Conservation (phyloP, 2,329 filamentous ascomycete genomes). For the Dactylella cylindrospora region DNA sequence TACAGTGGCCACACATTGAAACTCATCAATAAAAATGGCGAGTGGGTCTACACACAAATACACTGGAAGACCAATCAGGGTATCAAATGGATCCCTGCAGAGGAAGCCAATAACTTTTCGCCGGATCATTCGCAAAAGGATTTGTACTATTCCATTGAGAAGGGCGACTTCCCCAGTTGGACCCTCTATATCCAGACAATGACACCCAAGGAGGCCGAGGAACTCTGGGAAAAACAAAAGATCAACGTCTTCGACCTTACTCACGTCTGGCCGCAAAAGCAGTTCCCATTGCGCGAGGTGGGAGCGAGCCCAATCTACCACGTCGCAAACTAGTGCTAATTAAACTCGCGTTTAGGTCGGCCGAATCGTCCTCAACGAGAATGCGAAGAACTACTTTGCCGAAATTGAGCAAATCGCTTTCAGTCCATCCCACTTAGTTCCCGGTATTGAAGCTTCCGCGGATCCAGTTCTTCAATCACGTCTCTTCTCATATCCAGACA, state of each 20-base stretch:
- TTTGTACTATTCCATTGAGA: constrained; percentile 55
- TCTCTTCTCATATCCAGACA: constrained; percentile 71
- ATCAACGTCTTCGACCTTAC: constrained; percentile 62
- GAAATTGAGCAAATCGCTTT: constrained; percentile 72
- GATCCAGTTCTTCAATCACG: constrained; percentile 70
- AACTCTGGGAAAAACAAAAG: constrained; percentile 50
- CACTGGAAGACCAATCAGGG: constrained; percentile 58
- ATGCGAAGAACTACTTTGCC: constrained; percentile 65
- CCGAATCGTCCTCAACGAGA: constrained; percentile 58
- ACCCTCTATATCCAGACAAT: constrained; percentile 61
- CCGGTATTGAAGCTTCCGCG: constrained; percentile 68
- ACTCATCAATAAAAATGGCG: constrained; percentile 54
- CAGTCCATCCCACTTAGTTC: constrained; percentile 67
- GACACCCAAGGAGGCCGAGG: constrained; percentile 57
- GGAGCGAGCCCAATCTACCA: background rate
- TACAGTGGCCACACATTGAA: constrained; percentile 56
- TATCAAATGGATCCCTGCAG: constrained; percentile 54
- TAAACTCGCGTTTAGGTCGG: constrained; percentile 54
- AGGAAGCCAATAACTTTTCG: constrained; percentile 51
- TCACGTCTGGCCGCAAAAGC: constrained; percentile 59
- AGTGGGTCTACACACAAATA: constrained; percentile 57
- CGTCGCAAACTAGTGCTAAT: background rate
- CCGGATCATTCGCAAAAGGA: constrained; percentile 53
- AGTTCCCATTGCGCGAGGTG: constrained; percentile 55
- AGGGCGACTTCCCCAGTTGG: constrained; percentile 57